phyloP scores from a whole-genome alignment of 345 rosid species.

The Turnera subulata region DNA sequence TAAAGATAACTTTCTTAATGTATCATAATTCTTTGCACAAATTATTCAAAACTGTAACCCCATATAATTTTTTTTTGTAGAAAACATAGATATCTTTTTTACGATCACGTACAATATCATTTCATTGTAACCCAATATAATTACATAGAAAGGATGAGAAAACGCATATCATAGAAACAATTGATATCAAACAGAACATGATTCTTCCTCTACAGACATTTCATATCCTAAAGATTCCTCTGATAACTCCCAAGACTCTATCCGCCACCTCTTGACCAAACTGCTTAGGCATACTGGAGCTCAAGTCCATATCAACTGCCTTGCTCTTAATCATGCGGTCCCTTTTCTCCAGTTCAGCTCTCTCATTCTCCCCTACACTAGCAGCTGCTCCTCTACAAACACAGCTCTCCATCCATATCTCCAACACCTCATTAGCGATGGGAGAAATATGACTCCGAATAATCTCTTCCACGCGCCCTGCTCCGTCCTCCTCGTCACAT shows the following conservation, averaged over 20 bases:
- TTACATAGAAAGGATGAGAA: too few relatives aligned
- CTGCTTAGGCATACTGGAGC: conserved; percentile 17
- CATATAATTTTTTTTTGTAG: too few relatives aligned
- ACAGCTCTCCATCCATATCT: conserved; percentile 17
- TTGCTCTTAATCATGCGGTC: conserved; percentile 19
- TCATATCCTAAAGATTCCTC: conserved; percentile 6
- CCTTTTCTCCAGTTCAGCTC: conserved; percentile 19
- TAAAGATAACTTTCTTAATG: too few relatives aligned
- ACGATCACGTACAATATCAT: too few relatives aligned
- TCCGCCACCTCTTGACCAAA: conserved; percentile 20
- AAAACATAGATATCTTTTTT: too few relatives aligned
- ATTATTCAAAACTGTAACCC: too few relatives aligned
- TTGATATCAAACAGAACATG: too few relatives aligned
- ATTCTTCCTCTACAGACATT: too few relatives aligned
- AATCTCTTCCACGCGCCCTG: conserved; percentile 4
- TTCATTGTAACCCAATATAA: too few relatives aligned
- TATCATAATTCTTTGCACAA: too few relatives aligned
- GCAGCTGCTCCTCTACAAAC: background rate
- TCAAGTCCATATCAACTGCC: conserved; percentile 21
- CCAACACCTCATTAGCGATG: conserved; percentile 12
- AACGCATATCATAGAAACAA: too few relatives aligned
- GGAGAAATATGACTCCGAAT: background rate
- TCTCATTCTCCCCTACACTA: conserved; percentile 7
- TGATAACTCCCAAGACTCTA: conserved; percentile 13
- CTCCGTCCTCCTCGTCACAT: conserved; percentile 3